phyloP scores from a whole-genome alignment of 2,329 filamentous ascomycete genomes.

The Aspergillus arachidicola region DNA sequence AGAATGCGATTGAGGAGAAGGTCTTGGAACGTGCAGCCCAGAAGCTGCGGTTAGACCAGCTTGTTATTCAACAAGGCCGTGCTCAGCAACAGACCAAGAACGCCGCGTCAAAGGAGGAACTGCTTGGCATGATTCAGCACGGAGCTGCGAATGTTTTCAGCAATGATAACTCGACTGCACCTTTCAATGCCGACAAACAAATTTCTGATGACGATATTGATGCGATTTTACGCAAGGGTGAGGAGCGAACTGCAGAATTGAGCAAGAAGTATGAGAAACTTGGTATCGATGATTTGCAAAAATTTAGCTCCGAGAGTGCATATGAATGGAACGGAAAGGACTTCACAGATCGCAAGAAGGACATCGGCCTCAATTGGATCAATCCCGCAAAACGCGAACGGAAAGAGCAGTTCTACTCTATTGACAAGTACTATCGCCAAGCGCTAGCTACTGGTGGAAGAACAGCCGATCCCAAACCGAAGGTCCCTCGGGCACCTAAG shows the following conservation, averaged over 20 bases:
- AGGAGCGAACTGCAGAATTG: constrained; percentile 83
- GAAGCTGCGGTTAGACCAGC: constrained; percentile 91
- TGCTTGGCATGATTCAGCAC: constrained; percentile 97
- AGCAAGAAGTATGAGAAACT: constrained; percentile 96
- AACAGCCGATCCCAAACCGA: constrained; percentile 83
- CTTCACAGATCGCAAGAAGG: constrained; percentile 88
- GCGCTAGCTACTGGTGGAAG: constrained; percentile 80
- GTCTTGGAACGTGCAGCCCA: constrained; percentile 95
- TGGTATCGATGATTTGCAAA: constrained; percentile 94
- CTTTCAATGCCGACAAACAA: constrained; percentile 62
- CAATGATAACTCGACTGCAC: constrained; percentile 66
- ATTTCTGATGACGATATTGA: constrained; percentile 91
- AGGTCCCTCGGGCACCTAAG: constrained; percentile 92
- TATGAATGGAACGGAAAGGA: constrained; percentile 99
- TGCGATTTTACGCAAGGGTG: constrained; percentile 79
- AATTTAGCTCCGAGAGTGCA: constrained; percentile 94
- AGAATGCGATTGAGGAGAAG: constrained; percentile 98
- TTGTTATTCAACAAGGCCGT: constrained; percentile 97
- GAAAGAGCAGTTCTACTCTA: constrained; percentile 96
- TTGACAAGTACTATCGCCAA: constrained; percentile 97
- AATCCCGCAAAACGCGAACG: constrained; percentile 97
- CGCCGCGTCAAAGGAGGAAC: constrained; percentile 91
- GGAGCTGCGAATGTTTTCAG: constrained; percentile 94
- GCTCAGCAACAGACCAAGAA: constrained; percentile 88
- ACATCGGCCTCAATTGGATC: constrained; percentile 94